Percentiles rank a stretch among this genome's conserved stretches.
These are phyloP conservation scores for Tetrapisispora arboricola DNA, from an alignment of 805 yeast genomes.

Conservation along the genomic window DNA sequence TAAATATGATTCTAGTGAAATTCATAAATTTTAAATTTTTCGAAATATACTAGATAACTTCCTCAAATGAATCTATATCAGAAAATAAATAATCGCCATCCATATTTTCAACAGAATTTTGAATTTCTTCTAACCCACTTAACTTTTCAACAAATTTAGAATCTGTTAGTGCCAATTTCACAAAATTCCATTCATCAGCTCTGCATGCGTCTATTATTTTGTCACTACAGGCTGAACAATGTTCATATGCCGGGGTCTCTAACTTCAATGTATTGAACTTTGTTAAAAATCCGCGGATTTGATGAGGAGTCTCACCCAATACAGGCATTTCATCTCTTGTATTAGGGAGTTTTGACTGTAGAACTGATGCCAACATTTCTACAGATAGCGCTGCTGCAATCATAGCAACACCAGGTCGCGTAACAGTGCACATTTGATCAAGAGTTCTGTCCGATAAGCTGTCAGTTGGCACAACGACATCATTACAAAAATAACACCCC, in stretches of 20 bases:
- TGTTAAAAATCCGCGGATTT: constrained; percentile 76
- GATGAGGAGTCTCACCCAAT: constrained; percentile 78
- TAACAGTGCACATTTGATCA: constrained; percentile 98
- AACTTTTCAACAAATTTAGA: constrained; percentile 59
- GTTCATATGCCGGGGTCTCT: constrained; percentile 58
- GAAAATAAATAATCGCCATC: constrained; percentile 22
- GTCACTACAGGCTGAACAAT: constrained; percentile 82
- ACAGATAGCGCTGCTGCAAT: constrained; percentile 81
- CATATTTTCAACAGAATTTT: constrained; percentile 39
- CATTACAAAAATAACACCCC: constrained; percentile 95
- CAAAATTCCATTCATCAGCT: constrained; percentile 69
- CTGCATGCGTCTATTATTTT: constrained; percentile 44
- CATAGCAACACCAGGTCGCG: constrained; percentile 91
- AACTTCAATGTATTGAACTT: constrained; percentile 54
- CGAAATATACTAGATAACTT: neutral
- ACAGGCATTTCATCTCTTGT: constrained; percentile 28
- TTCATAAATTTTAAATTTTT: too few relatives aligned
- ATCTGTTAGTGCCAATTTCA: constrained; percentile 56
- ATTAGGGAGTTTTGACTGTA: constrained; percentile 42
- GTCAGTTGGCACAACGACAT: constrained; percentile 88
- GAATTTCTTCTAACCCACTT: constrained; percentile 71
- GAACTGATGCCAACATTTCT: constrained; percentile 62
- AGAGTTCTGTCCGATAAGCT: constrained; percentile 78
- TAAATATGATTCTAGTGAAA: too few relatives aligned
- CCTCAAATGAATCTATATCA: constrained; percentile 11